phyloP scores from a whole-genome alignment of 2,329 filamentous ascomycete species.

The Cryphonectria japonica region DNA sequence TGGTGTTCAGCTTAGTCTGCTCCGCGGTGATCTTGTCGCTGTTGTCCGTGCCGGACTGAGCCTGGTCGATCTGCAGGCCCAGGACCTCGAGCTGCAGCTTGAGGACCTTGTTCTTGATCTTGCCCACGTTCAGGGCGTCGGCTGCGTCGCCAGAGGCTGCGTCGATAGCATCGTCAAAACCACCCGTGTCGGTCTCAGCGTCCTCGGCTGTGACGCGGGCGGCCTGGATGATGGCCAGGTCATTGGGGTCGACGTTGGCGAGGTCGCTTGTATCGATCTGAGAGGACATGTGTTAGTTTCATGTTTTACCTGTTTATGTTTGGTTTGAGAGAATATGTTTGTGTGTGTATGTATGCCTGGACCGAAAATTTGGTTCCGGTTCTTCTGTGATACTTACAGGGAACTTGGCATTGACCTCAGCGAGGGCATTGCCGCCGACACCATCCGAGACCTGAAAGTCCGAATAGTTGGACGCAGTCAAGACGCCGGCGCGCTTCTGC shows the following conservation, averaged over 20 bases:
- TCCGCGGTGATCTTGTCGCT: constrained; percentile 49
- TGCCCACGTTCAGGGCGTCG: constrained; percentile 46
- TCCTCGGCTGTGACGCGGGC: constrained; percentile 55
- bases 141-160: constrained; percentile 47
- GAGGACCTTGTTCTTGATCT: constrained; percentile 45
- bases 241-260: constrained; percentile 49
- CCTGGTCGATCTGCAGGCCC: constrained; percentile 54
- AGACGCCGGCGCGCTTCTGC: constrained; percentile 38
- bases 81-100: constrained; percentile 59
- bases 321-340: neutral
- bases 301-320: neutral
- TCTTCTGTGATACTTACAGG: constrained; percentile 43
- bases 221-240: constrained; percentile 54
- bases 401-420: constrained; percentile 58
- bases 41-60: constrained; percentile 49
- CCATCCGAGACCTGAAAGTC: constrained; percentile 56
- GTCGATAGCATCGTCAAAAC: constrained; percentile 58
- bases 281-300: constrained; percentile 4
- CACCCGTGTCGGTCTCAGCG: constrained; percentile 54
- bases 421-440: constrained; percentile 55
- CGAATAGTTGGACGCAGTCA: constrained; percentile 38
- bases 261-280: constrained; percentile 51
- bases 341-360: neutral
- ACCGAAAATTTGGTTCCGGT: neutral
- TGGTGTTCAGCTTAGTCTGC: constrained; percentile 56